phyloP scores from a whole-genome alignment of 805 yeast genomes.

The Saturnispora silvae region DNA sequence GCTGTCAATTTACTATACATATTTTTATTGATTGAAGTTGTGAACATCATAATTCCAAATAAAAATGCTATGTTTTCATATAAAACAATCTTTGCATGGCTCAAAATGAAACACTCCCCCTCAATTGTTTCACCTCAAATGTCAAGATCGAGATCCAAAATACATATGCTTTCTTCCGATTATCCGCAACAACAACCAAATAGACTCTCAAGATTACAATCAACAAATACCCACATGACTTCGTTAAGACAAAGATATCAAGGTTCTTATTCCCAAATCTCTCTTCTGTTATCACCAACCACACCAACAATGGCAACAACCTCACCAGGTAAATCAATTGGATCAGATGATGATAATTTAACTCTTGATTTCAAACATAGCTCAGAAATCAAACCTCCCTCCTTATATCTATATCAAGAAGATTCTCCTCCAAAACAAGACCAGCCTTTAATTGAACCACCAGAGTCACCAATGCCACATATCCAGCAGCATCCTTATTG shows the following conservation, averaged over 20 bases:
- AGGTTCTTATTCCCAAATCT: neutral
- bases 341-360: conserved; percentile 2
- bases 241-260: conserved; percentile 2
- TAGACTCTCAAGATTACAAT: neutral
- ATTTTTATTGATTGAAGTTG: conserved; percentile 24
- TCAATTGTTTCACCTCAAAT: no score
- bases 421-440: neutral
- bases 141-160: neutral
- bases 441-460: neutral
- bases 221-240: no score
- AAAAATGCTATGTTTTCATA: conserved; percentile 6
- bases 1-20: conserved; percentile 25
- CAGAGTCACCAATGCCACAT: neutral
- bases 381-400: neutral
- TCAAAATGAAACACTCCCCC: neutral
- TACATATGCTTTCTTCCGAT: neutral
- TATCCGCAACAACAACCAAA: neutral
- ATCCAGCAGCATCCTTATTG: conserved; percentile 15
- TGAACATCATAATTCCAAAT: conserved; percentile 23
- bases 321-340: neutral
- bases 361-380: neutral
- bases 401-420: neutral
- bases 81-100: conserved; percentile 5
- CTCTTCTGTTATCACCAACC: neutral
- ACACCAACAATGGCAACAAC: neutral